Evolutionary conservation across 495 filamentous ascomycete species (phyloP).

Genomic region (Podospora comata): DNA sequence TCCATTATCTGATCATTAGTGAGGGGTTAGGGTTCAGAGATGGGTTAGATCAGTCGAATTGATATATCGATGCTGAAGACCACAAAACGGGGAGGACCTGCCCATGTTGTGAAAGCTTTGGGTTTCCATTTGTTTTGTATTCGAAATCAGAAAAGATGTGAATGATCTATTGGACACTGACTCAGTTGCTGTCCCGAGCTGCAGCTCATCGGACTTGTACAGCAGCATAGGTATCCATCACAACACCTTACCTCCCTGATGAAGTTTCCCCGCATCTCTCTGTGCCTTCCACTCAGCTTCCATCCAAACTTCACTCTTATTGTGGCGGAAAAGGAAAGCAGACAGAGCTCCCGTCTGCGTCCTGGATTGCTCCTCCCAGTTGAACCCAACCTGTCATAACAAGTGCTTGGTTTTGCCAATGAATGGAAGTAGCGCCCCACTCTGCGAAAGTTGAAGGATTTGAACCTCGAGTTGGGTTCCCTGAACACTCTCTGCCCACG

Average conservation of each 20-base stretch:
- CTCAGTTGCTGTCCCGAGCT: neutral
- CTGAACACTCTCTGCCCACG: too few relatives aligned
- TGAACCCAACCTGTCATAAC: neutral
- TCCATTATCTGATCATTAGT: neutral
- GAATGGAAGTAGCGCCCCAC: neutral
- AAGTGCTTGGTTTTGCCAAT: neutral
- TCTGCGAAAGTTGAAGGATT: neutral
- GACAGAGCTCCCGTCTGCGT: neutral
- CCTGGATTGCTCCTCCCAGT: neutral
- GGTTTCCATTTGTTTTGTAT: neutral
- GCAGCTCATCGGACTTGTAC: neutral
- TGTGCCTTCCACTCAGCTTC: too few relatives aligned
- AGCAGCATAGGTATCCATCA: too few relatives aligned
- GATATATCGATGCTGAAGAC: neutral
- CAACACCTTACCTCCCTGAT: too few relatives aligned
- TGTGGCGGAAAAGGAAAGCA: neutral
- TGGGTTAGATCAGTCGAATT: too few relatives aligned
- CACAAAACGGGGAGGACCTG: neutral
- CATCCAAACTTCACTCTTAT: too few relatives aligned
- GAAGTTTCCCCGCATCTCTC: too few relatives aligned
- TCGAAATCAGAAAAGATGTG: neutral
- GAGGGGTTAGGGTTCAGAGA: neutral
- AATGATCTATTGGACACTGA: too few relatives aligned
- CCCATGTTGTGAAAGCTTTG: neutral
- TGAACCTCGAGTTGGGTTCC: neutral